Evolutionary conservation across 495 filamentous ascomycete genomes (phyloP), one percentile per base, ranked within the genome.

Genomic region (Penicillium canescens): DNA sequence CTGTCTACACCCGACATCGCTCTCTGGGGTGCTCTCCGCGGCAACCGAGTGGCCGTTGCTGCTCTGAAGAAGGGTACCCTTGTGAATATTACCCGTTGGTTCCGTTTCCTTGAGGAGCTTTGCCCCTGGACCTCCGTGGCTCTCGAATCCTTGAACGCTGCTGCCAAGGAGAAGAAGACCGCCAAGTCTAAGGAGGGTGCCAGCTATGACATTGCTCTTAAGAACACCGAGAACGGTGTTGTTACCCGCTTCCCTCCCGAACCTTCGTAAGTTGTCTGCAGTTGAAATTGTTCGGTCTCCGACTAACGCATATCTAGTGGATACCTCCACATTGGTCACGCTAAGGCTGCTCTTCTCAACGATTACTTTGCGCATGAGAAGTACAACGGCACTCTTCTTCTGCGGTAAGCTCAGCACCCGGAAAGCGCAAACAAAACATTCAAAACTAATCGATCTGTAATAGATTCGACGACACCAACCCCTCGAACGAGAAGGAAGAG

Each of bases 241-340:
- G 90, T 98, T 24, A 94, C 91, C 21, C 78, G 95, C 55, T 98
- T 98, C 76, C 86, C 93, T 13, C 94, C 94, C 1, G 94, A 98
- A 84, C 94, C 94, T 56, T 96, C 93, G 82, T 89, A 74, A 76
- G 84, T 74, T 31, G 11, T 14, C 8, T 14, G 2, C 11, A 4
- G 0, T 12, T 14, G 34, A 13, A 6, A 23, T 28, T 31, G 2
- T 11, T 18, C 3, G 10, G 10, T 21, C 18, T 10, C 16, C 12
- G 35, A 21, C 39, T 26, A 54, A 36, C 43, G 26, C 28, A 31
- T 57, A 54, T 55, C 31, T 47, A 85, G 82, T 50, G 92, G 92
- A 23, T 96, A 96, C 60, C 84, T 96, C 31, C 92, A 96, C 71
- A 95, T 96, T 52, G 92, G 92, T 46, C 92, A 96, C 70, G 90